Conservation (phyloP, 768 basidiomycete species). For the Boletus tomentosulus region DNA sequence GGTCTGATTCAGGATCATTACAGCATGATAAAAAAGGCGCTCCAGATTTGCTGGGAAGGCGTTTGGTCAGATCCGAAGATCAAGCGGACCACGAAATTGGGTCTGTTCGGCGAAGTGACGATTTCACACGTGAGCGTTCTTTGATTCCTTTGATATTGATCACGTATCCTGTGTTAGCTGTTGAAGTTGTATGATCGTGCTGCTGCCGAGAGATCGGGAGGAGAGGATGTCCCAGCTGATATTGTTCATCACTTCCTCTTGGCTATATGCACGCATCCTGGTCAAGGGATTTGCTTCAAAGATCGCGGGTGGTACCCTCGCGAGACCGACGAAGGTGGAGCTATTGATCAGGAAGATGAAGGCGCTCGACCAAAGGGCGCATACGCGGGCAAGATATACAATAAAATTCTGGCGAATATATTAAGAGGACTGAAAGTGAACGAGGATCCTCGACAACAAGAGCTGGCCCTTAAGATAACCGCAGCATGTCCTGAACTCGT, state of each 20-base stretch:
- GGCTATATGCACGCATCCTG: constrained; percentile 76
- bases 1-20: constrained; percentile 66
- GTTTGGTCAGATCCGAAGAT: constrained; percentile 73
- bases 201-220: constrained; percentile 42
- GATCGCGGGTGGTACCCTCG: constrained; percentile 91
- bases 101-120: constrained; percentile 63
- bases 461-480: constrained; percentile 78
- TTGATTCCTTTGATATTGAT: neutral
- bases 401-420: constrained; percentile 77
- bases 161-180: constrained; percentile 41
- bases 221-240: constrained; percentile 65
- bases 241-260: constrained; percentile 85
- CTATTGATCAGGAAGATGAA: constrained; percentile 34
- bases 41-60: constrained; percentile 74
- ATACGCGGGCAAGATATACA: constrained; percentile 55
- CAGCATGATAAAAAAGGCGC: constrained; percentile 52
- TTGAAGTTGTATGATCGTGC: constrained; percentile 69
- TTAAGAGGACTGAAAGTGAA: constrained; percentile 78
- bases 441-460: constrained; percentile 82
- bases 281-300: constrained; percentile 80
- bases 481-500: constrained; percentile 83
- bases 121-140: constrained; percentile 53
- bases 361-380: constrained; percentile 30
- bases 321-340: constrained; percentile 44
- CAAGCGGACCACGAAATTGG: constrained; percentile 66